Conservation (phyloP, 768 basidiomycete genomes). For the Omphalotus guepiniiformis region DNA sequence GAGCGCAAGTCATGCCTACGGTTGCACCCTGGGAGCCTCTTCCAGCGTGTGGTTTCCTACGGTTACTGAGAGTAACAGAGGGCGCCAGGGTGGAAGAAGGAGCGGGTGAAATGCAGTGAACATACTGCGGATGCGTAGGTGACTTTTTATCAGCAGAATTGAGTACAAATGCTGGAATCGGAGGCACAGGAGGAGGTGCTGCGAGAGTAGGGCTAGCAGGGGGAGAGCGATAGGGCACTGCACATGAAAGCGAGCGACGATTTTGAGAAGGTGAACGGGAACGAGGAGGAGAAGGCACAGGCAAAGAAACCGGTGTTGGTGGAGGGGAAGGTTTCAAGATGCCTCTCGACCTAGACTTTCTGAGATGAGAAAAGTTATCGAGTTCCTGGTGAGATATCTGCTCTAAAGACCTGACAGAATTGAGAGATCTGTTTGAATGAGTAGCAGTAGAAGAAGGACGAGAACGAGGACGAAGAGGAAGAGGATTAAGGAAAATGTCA, state of each 20-base stretch:
- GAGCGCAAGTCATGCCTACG: background rate
- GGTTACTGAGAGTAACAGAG: background rate
- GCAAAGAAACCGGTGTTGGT: background rate
- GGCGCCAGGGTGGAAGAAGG: background rate
- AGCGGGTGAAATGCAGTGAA: constrained; percentile 19
- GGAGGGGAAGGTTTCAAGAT: constrained; percentile 4
- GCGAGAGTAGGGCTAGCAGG: constrained; percentile 42
- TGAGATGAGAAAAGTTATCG: too few relatives aligned
- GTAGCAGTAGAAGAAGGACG: background rate
- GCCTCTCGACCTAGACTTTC: background rate
- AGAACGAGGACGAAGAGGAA: background rate
- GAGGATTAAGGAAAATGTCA: background rate
- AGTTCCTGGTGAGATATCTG: too few relatives aligned
- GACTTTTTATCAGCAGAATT: constrained; percentile 30
- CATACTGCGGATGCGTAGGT: constrained; percentile 22
- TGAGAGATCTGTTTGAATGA: too few relatives aligned
- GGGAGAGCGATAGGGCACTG: constrained; percentile 43
- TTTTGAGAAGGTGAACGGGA: constrained; percentile 4
- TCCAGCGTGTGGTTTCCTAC: too few relatives aligned
- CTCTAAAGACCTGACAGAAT: too few relatives aligned
- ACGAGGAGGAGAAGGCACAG: background rate
- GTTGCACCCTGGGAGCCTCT: background rate
- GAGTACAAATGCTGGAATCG: constrained; percentile 45
- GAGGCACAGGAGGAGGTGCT: constrained; percentile 51
- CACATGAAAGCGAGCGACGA: constrained; percentile 30